A percentile compares a stretch with the other conserved stretches of the same genome.
Evolutionary conservation across 768 basidiomycete species (phyloP).

Genomic region (Podaxis carcinomalis): DNA sequence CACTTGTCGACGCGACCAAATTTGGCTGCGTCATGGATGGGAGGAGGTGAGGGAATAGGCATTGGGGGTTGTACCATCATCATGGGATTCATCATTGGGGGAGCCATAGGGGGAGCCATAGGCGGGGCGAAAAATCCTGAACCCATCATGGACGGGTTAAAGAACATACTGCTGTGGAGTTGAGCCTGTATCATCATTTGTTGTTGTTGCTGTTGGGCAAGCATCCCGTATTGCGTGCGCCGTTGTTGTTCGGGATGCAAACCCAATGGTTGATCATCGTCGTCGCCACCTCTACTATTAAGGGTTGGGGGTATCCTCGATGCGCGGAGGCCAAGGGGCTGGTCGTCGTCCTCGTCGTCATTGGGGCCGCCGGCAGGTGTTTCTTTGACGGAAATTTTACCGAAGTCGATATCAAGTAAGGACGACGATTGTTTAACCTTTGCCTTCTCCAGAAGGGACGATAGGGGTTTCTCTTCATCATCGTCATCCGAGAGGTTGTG

Average conservation of each 20-base stretch:
- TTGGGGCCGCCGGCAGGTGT: not conserved
- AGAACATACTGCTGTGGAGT: slow-evolving; percentile 72
- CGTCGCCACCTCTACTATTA: slow-evolving; percentile 25
- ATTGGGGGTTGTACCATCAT: slow-evolving; percentile 42
- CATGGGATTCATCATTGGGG: slow-evolving; percentile 42
- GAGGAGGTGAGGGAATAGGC: slow-evolving; percentile 58
- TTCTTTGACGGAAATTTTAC: slow-evolving; percentile 19
- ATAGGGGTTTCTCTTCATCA: slow-evolving; percentile 65
- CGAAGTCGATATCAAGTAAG: slow-evolving; percentile 36
- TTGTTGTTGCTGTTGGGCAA: slow-evolving; percentile 51
- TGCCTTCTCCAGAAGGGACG: slow-evolving; percentile 47
- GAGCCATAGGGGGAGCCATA: slow-evolving; percentile 21
- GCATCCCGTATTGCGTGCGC: slow-evolving; percentile 60
- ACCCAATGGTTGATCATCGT: slow-evolving; percentile 69
- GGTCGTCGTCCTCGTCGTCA: slow-evolving; percentile 62
- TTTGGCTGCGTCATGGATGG: slow-evolving; percentile 60
- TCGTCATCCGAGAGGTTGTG: slow-evolving; percentile 44
- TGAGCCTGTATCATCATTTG: slow-evolving; percentile 77
- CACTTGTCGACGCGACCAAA: slow-evolving; percentile 73
- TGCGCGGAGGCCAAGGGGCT: slow-evolving; percentile 67
- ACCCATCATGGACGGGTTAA: slow-evolving; percentile 63
- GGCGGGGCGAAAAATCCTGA: slow-evolving; percentile 65
- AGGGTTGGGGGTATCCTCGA: slow-evolving; percentile 37
- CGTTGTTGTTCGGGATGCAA: slow-evolving; percentile 79
- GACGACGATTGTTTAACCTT: slow-evolving; percentile 30